Percentiles rank a stretch among this genome's conserved stretches.
Conservation (phyloP, 805 yeast genomes). For the Clavispora santaluciae region DNA sequence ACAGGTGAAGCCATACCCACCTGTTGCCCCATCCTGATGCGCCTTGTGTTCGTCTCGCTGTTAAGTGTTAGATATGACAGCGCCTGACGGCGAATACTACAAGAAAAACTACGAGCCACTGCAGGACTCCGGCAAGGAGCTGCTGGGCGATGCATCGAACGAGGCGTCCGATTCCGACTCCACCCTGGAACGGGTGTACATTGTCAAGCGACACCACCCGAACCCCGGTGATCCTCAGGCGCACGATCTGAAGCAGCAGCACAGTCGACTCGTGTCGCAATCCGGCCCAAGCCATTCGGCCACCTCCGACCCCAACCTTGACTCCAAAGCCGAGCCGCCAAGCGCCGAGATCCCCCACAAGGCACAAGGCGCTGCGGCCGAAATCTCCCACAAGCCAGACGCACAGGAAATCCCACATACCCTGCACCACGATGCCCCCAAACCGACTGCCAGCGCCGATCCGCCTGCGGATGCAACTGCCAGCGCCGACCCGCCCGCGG, state of each 20-base stretch:
- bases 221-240: background rate
- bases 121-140: slow-evolving; percentile 5
- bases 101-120: background rate
- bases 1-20: background rate
- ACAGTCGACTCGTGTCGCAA: no score
- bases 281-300: no score
- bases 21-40: background rate
- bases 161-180: slow-evolving; percentile 16
- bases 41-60: background rate
- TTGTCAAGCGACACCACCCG: background rate
- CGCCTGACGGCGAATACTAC: background rate
- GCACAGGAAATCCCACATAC: no score
- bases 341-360: no score
- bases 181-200: background rate
- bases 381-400: no score
- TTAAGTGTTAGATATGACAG: background rate
- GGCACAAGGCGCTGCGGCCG: no score
- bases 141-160: slow-evolving; percentile 17
- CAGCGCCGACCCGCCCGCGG: no score
- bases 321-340: no score
- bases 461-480: no score
- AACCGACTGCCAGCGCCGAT: background rate
- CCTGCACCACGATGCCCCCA: no score
- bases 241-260: no score
- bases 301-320: no score